These are phyloP conservation scores for Thalassiosira mediterranea DNA, from an alignment of 352 stramenopile genomes.

Conservation along the genomic window DNA sequence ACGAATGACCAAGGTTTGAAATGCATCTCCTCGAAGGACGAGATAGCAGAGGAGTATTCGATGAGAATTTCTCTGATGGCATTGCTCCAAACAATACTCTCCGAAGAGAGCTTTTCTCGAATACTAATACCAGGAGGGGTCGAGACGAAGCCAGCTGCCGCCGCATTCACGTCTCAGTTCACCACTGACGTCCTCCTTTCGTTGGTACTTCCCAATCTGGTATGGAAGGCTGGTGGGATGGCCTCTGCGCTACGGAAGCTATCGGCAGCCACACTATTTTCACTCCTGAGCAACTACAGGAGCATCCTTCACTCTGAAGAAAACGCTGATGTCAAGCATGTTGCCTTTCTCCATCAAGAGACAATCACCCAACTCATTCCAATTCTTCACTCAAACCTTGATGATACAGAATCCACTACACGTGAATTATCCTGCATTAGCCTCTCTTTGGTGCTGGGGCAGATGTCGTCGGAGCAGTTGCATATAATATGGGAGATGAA, in stretches of 20 bases:
- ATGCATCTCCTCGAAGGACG: slow-evolving; percentile 19
- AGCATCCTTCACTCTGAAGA: slow-evolving; percentile 2
- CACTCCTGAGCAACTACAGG: slow-evolving; percentile 26
- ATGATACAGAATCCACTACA: slow-evolving; percentile 44
- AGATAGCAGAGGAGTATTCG: slow-evolving; percentile 43
- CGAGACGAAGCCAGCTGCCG: not conserved
- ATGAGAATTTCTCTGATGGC: slow-evolving; percentile 47
- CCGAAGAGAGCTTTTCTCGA: slow-evolving; percentile 31
- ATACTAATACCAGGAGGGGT: not conserved
- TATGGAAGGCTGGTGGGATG: slow-evolving; percentile 45
- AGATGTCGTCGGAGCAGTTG: slow-evolving; percentile 25
- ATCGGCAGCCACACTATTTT: slow-evolving; percentile 47
- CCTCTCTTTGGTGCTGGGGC: slow-evolving; percentile 31
- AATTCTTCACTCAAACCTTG: slow-evolving; percentile 49
- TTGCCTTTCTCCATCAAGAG: slow-evolving; percentile 26
- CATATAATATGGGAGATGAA: slow-evolving; percentile 24
- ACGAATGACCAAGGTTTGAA: not conserved
- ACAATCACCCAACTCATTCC: slow-evolving; percentile 37
- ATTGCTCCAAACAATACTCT: slow-evolving; percentile 46
- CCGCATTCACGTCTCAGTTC: slow-evolving; percentile 19
- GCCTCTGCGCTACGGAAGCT: slow-evolving; percentile 42
- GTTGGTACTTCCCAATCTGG: slow-evolving; percentile 48
- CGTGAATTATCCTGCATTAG: slow-evolving; percentile 45
- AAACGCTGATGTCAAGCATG: not conserved
- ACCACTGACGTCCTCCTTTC: slow-evolving; percentile 32